Evolutionary conservation across 176 grass and related monocot species (phyloP).

Genomic region (Oryza meridionalis): DNA sequence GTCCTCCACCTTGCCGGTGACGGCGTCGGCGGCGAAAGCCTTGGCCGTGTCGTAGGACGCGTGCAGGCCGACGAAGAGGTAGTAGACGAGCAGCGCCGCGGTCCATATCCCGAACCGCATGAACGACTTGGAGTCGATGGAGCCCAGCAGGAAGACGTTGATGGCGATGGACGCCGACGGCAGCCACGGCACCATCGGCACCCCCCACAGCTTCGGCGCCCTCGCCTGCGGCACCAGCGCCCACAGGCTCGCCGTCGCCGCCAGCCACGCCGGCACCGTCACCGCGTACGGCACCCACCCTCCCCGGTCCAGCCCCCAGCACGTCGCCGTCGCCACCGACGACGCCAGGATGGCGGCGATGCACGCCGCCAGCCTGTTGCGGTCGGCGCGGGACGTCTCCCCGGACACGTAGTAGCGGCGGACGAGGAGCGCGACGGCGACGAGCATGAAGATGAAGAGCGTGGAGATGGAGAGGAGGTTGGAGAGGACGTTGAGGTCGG

Average conservation of each 20-base stretch:
- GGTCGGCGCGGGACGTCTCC: conserved; percentile 37
- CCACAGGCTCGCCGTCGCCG: conserved; percentile 48
- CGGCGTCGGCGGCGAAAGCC: conserved; percentile 27
- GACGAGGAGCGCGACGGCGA: conserved; percentile 60
- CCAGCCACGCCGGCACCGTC: conserved; percentile 44
- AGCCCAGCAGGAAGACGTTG: conserved; percentile 89
- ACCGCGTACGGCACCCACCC: conserved; percentile 58
- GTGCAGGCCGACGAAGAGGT: conserved; percentile 89
- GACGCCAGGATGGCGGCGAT: conserved; percentile 45
- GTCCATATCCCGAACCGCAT: conserved; percentile 79
- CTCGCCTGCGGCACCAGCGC: conserved; percentile 58
- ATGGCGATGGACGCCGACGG: conserved; percentile 75
- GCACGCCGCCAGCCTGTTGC: conserved; percentile 49
- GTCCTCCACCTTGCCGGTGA: conserved; percentile 42
- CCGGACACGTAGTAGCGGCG: conserved; percentile 62
- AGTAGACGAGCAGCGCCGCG: conserved; percentile 64
- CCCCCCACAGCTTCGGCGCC: conserved; percentile 58
- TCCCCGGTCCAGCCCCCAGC: conserved; percentile 14
- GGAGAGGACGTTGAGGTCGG: conserved; percentile 54
- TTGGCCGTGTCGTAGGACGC: conserved; percentile 84
- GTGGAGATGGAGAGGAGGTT: conserved; percentile 76
- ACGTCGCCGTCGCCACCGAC: conserved; percentile 37
- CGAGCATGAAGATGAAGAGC: conserved; percentile 81
- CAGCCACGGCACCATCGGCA: conserved; percentile 75
- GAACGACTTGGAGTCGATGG: conserved; percentile 84